phyloP scores from a whole-genome alignment of 163 green algal genomes.

The Chlorella variabilis region DNA sequence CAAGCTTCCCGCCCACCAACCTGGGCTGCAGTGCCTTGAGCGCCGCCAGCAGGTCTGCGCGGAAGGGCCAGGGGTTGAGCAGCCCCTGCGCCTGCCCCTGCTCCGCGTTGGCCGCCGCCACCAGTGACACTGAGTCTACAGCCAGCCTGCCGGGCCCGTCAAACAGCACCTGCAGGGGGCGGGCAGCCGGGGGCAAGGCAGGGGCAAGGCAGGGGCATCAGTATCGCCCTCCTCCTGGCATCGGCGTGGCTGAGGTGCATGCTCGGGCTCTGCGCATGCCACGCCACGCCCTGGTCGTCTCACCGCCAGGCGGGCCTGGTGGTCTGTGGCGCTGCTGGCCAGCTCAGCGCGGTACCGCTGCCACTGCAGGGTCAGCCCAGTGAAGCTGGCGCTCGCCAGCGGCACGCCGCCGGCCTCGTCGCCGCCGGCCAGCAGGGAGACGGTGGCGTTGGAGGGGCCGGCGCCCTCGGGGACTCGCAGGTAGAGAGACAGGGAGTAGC shows the following conservation, averaged over 20 bases:
- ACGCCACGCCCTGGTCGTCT: too few species aligned
- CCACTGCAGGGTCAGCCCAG: slow-evolving; percentile 25
- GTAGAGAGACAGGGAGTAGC: slow-evolving; percentile 25
- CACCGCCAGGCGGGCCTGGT: too few species aligned
- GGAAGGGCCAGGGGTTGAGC: slow-evolving; percentile 61
- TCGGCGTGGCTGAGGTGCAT: too few species aligned
- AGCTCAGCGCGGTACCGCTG: slow-evolving; percentile 31
- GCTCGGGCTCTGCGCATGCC: too few species aligned
- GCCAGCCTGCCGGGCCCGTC: slow-evolving; percentile 17
- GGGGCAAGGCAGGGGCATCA: too few species aligned
- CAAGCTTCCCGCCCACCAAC: slow-evolving; percentile 30
- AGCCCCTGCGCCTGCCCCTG: slow-evolving; percentile 9
- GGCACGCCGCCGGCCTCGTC: not conserved
- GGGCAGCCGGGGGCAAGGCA: too few species aligned
- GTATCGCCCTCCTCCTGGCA: too few species aligned
- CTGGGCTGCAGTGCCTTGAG: slow-evolving; percentile 55
- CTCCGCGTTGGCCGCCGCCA: slow-evolving; percentile 38
- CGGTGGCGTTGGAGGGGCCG: not conserved
- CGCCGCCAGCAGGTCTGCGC: slow-evolving; percentile 51
- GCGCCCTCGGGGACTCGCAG: not conserved
- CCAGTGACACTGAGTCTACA: slow-evolving; percentile 31
- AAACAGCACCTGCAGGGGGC: slow-evolving; percentile 7
- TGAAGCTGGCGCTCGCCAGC: slow-evolving; percentile 38
- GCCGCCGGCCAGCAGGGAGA: slow-evolving; percentile 1
- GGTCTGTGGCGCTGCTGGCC: slow-evolving; percentile 30